Evolutionary conservation across 2,329 filamentous ascomycete genomes (phyloP).

Genomic region (Exophiala sp.): DNA sequence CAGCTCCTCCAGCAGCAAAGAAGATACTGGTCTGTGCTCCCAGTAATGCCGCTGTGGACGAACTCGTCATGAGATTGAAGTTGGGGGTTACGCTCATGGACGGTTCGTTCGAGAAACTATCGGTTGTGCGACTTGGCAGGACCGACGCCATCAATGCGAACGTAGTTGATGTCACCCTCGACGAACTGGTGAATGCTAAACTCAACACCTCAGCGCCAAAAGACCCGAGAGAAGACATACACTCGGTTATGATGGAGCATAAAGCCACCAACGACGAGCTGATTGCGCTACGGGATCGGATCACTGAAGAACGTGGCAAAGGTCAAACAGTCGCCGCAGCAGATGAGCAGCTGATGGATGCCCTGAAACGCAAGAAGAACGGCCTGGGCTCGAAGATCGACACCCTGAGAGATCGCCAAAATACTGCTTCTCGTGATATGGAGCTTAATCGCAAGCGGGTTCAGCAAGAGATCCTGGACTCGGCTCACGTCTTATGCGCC

Average conservation of each 20-base stretch:
- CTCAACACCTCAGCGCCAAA: conserved; percentile 51
- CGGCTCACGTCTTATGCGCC: conserved; percentile 88
- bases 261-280: conserved; percentile 63
- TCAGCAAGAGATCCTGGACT: conserved; percentile 87
- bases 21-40: conserved; percentile 97
- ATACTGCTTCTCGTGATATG: conserved; percentile 73
- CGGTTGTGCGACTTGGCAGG: conserved; percentile 83
- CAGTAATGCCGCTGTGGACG: conserved; percentile 96
- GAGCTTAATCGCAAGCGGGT: conserved; percentile 80
- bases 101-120: conserved; percentile 71
- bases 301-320: conserved; percentile 63
- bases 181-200: conserved; percentile 78
- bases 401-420: conserved; percentile 78
- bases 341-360: conserved; percentile 73
- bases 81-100: conserved; percentile 73
- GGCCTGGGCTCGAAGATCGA: conserved; percentile 81
- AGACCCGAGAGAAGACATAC: conserved; percentile 49
- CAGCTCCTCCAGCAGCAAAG: conserved; percentile 53
- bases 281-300: conserved; percentile 63
- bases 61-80: conserved; percentile 89
- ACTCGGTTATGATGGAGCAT: conserved; percentile 68
- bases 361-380: conserved; percentile 71
- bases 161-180: conserved; percentile 87
- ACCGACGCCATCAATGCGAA: conserved; percentile 88
- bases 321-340: conserved; percentile 42